Conservation (phyloP, 2,329 filamentous ascomycete genomes). For the Cercospora sojina region DNA sequence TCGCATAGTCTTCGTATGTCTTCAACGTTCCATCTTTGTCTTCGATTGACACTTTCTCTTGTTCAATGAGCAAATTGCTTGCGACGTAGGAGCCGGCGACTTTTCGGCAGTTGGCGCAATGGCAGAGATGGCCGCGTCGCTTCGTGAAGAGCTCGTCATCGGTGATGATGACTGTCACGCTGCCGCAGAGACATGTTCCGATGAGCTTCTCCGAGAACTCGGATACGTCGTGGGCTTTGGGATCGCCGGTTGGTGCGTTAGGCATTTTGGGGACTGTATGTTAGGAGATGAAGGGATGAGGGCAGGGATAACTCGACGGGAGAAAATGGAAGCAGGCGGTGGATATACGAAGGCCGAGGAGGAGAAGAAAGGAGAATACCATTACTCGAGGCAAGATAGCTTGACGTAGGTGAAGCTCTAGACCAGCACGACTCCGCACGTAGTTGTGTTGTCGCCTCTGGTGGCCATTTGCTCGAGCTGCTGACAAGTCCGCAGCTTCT, state of each 20-base stretch:
- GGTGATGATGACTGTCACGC: conserved; percentile 51
- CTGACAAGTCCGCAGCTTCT: neutral
- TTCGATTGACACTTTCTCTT: conserved; percentile 48
- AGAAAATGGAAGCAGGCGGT: neutral
- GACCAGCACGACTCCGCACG: conserved; percentile 17
- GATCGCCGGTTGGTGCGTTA: conserved; percentile 40
- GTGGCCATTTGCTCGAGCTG: neutral
- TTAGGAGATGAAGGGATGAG: neutral
- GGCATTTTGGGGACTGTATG: conserved; percentile 31
- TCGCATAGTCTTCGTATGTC: conserved; percentile 47
- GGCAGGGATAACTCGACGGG: neutral
- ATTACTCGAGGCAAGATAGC: conserved; percentile 12
- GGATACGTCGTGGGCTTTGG: conserved; percentile 40
- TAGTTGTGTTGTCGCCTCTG: conserved; percentile 8
- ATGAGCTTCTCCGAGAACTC: conserved; percentile 39
- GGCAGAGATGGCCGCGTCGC: conserved; percentile 50
- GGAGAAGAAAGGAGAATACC: conserved; percentile 5
- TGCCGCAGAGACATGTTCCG: conserved; percentile 49
- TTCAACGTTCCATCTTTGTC: conserved; percentile 49
- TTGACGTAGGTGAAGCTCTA: conserved; percentile 18
- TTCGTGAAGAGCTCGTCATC: conserved; percentile 50
- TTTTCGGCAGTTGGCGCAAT: conserved; percentile 55
- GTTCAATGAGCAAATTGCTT: conserved; percentile 44
- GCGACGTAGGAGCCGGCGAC: conserved; percentile 47
- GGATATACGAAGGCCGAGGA: neutral